These are phyloP conservation scores for Akanthomyces muscarius DNA, from an alignment of 2,329 filamentous ascomycete species.

Conservation along the genomic window DNA sequence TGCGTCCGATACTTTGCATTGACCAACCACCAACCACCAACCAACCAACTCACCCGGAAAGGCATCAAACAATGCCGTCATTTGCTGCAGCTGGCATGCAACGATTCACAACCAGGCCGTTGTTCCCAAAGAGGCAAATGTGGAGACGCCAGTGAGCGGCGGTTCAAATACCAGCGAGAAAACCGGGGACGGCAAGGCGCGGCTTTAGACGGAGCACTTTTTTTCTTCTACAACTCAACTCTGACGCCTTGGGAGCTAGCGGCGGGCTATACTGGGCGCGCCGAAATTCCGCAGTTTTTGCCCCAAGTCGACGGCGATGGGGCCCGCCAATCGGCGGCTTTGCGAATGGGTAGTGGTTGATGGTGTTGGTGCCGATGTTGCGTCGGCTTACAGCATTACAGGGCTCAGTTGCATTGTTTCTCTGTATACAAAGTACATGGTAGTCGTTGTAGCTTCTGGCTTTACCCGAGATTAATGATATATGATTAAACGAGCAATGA, in stretches of 20 bases:
- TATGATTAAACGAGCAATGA: neutral
- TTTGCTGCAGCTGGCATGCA: neutral
- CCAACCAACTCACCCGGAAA: too few species aligned
- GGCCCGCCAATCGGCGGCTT: constrained; percentile 7
- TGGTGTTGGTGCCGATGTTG: neutral
- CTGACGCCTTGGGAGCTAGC: neutral
- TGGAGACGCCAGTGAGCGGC: neutral
- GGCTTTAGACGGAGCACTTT: constrained; percentile 3
- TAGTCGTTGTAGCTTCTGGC: too few species aligned
- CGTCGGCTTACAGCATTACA: neutral
- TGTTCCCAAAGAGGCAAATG: neutral
- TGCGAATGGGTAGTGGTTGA: neutral
- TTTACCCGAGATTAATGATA: too few species aligned
- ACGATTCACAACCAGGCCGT: neutral
- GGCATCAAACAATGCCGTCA: neutral
- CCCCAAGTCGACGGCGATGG: neutral
- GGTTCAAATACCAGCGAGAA: neutral
- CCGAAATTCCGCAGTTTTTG: constrained; percentile 5
- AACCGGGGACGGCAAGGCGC: constrained; percentile 8
- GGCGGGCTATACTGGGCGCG: constrained; percentile 1
- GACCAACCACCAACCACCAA: too few species aligned
- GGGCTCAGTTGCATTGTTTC: too few species aligned
- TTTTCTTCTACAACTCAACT: too few species aligned
- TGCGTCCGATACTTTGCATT: too few species aligned
- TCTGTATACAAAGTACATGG: neutral